Percentiles rank a stretch among this genome's conserved stretches.
Evolutionary conservation across 441 rosid genomes (phyloP).

Genomic region (Gossypium schwendimanii): DNA sequence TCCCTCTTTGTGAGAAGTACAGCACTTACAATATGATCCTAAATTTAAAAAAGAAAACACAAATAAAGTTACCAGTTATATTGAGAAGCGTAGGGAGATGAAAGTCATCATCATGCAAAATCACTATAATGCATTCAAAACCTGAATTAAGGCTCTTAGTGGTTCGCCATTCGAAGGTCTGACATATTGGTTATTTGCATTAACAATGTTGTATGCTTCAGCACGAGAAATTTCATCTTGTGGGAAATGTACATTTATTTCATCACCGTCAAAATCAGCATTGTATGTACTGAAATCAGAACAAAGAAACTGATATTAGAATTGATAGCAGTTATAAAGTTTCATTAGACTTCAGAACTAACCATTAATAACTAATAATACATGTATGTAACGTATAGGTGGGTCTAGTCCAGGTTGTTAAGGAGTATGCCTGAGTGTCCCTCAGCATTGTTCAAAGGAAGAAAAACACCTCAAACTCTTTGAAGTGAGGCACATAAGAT

Average conservation of each 20-base stretch:
- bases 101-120: neutral
- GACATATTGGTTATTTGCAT: constrained; percentile 96
- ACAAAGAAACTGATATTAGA: neutral
- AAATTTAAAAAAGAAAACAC: constrained; percentile 22
- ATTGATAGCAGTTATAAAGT: neutral
- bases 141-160: constrained; percentile 92
- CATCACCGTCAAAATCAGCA: constrained; percentile 99
- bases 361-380: neutral
- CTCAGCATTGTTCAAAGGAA: neutral
- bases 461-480: neutral
- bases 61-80: neutral
- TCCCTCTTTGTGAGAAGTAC: constrained; percentile 87
- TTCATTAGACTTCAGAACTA: neutral
- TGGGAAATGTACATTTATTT: constrained; percentile 99
- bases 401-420: neutral
- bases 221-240: constrained; percentile 99
- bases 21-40: constrained; percentile 94
- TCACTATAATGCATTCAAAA: constrained; percentile 20
- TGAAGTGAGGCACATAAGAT: neutral
- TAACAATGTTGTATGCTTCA: constrained; percentile 97
- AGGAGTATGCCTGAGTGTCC: neutral
- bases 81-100: constrained; percentile 14
- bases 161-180: constrained; percentile 96
- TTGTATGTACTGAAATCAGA: constrained; percentile 75
- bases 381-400: neutral